Evolutionary conservation across 1,284 basidiomycete genomes (phyloP), one percentile per base, ranked within the genome.

Genomic region (Malassezia equina): DNA sequence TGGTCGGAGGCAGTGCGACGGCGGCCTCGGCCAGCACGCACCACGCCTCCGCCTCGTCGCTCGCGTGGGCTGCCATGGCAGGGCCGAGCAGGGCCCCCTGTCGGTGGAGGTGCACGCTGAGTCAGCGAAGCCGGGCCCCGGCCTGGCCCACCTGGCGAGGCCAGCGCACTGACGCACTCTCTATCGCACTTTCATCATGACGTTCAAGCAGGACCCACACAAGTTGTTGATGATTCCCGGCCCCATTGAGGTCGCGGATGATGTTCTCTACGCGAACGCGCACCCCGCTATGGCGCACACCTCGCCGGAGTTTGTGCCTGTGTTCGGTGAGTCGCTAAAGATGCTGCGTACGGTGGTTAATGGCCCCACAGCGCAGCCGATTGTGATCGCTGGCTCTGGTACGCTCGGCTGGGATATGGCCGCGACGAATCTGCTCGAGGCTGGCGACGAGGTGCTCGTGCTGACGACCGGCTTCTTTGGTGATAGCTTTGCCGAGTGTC

Each of bases 301-400:
- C 67, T 87, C 89, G 40, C 83, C 85, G 12, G 88, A 90, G 47
- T 96, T 99, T 75, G 81, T 90, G 42, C 83, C 85, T 36, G 82
- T 90, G 53, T 89, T 98, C 65, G 88, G 89, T 34, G 88, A 95
- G 73, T 86, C 84, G 75, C 82, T 98, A 61, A 83, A 85, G 59
- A 85, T 94, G 84, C 84, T 87, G 21, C 80, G 86, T 81, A 81
- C 73, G 53, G 72, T 74, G 47, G 60, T 64, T 32, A 60, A 63
- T 77, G 94, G 41, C 83, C 84, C 76, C 84, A 76, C 60, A 50
- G 51, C 64, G 27, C 70, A 72, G 66, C 67, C 70, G 29, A 87
- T 96, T 78, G 78, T 95, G 65, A 85, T 94, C 51, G 83, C 90
- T 27, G 93, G 93, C 2, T 87, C 85, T 47, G 91, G 91, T n/a